phyloP scores from a whole-genome alignment of 2,329 filamentous ascomycete species.

The Passalora sequoiae region DNA sequence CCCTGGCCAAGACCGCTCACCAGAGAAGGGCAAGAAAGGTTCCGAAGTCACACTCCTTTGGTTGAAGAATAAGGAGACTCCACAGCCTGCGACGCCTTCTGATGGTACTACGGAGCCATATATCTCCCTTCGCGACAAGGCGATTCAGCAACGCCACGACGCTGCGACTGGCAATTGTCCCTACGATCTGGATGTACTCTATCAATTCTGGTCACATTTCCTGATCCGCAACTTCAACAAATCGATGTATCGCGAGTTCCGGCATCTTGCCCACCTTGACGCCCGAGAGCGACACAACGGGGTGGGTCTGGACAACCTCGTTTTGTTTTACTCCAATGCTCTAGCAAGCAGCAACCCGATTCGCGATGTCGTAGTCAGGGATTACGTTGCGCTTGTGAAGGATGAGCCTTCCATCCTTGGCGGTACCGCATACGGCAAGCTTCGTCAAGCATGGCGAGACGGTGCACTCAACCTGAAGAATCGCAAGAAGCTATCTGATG shows the following conservation, averaged over 20 bases:
- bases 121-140: constrained; percentile 45
- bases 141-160: constrained; percentile 46
- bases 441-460: constrained; percentile 52
- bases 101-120: constrained; percentile 48
- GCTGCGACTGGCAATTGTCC: constrained; percentile 44
- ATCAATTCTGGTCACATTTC: constrained; percentile 71
- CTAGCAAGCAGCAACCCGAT: constrained; percentile 50
- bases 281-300: constrained; percentile 47
- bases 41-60: constrained; percentile 40
- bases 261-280: constrained; percentile 61
- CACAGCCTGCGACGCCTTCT: constrained; percentile 40
- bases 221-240: constrained; percentile 68
- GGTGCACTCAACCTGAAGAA: constrained; percentile 52
- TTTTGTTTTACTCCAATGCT: constrained; percentile 60
- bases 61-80: constrained; percentile 46
- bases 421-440: constrained; percentile 45
- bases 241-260: constrained; percentile 71
- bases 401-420: constrained; percentile 41
- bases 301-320: constrained; percentile 57
- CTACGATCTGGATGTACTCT: constrained; percentile 60
- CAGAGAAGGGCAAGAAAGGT: constrained; percentile 15
- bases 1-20: constrained; percentile 14
- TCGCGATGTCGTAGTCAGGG: constrained; percentile 49
- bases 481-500: constrained; percentile 51
- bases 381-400: constrained; percentile 53